These are phyloP conservation scores for Pigoraptor vietnamica DNA, from an alignment of 78 protist species.

Conservation along the genomic window DNA sequence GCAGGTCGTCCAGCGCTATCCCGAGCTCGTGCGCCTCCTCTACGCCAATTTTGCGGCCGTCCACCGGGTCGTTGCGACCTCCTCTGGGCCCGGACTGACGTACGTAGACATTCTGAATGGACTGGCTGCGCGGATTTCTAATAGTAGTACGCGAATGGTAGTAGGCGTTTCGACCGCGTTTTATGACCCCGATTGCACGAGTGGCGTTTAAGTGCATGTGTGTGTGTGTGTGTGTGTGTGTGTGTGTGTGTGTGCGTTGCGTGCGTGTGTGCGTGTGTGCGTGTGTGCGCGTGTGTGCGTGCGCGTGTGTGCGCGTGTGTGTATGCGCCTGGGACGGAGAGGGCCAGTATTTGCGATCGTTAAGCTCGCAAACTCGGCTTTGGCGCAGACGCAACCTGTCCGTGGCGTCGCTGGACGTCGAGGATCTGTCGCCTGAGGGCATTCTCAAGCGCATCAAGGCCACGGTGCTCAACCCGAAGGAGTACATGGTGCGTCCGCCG, in stretches of 20 bases:
- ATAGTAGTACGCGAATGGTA: too few relatives aligned
- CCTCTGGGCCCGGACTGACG: not conserved
- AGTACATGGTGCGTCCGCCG: not conserved
- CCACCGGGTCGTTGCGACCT: not conserved
- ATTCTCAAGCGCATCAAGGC: not conserved
- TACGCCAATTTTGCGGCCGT: conserved; percentile 5
- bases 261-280: too few relatives aligned
- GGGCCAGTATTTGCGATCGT: not conserved
- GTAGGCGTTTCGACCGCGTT: too few relatives aligned
- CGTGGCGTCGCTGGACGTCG: not conserved
- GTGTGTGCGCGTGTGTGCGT: too few relatives aligned
- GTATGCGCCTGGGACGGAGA: too few relatives aligned
- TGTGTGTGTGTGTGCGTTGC: too few relatives aligned
- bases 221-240: too few relatives aligned
- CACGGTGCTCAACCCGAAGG: not conserved
- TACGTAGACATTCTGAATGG: not conserved
- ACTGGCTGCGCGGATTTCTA: too few relatives aligned
- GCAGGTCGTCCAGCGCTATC: not conserved
- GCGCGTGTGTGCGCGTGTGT: too few relatives aligned
- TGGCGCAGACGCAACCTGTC: not conserved
- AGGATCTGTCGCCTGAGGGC: not conserved
- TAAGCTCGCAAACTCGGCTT: too few relatives aligned
- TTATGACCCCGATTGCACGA: too few relatives aligned
- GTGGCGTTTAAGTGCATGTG: too few relatives aligned
- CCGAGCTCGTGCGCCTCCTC: not conserved